Base-by-base conservation (phyloP, 2,329 filamentous ascomycete genomes). In the Phaeosphaeria sp. region DNA sequence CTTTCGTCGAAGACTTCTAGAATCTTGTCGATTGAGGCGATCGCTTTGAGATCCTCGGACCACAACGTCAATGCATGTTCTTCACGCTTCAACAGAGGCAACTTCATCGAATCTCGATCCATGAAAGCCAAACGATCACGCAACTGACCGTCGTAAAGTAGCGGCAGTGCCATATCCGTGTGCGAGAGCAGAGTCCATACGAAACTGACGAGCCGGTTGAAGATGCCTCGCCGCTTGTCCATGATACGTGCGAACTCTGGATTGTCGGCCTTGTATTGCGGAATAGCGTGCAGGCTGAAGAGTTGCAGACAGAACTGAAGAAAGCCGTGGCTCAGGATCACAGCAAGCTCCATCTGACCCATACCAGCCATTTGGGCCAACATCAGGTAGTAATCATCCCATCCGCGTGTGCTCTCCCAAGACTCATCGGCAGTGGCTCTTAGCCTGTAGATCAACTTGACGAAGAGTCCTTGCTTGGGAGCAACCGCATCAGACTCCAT, bases 341-440 rank as follows among this genome's bases (percentile, higher is more conserved):
- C 57, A 2, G 68, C 69, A 8, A 63, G 71, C 46, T 77, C 75
- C 1, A 66, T 25, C 33, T 65, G 55, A 4, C 74, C 74, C 62
- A 75, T 60, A 25, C 69, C 64, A 21, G 60, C 61, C 3, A 77
- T 22, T 39, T 75, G 68, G 39, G 59, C 71, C 15, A 77, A 49
- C 9, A 69, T 68, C 30, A 72, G 55, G 46, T 76, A 77, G 46
- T 73, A 62, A 49, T 78, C 75, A 40, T 78, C 74, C 75, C 75
- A 78, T 21, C 68, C 73, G 21, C 70, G 71, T 15, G 63, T 46
- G 49, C 58, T 55, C 36, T 65, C 55, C 11, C 57, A 61, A 4
- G 66, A 70, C n/a, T 69, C 60, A n/a, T 68, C 55, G 17, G 64
- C 67, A n/a, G 71, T 61, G 2, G 47, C 40, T 20, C 62, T 57